A percentile compares a stretch with the other conserved stretches of the same genome.
Conservation (phyloP, 495 filamentous ascomycete species). For the Mytilinidion resinicola region DNA sequence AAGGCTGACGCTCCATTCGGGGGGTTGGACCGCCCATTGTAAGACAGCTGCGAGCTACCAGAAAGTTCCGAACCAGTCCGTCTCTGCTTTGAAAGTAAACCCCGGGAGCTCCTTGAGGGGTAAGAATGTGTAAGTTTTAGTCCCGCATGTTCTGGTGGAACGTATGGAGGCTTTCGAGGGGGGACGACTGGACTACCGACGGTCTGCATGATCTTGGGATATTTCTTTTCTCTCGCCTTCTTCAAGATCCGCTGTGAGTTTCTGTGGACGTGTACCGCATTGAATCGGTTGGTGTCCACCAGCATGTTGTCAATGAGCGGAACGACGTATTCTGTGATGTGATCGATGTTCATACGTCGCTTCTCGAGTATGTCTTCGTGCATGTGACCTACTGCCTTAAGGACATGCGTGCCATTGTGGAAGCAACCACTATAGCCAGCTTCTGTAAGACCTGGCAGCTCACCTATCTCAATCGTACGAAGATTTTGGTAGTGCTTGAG, state of each 20-base stretch:
- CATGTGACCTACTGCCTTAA: constrained; percentile 16
- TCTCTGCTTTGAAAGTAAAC: too few species aligned
- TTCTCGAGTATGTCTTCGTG: not conserved
- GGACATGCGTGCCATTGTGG: constrained; percentile 37
- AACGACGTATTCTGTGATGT: not conserved
- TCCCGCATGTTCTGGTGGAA: too few species aligned
- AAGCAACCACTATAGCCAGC: constrained; percentile 43
- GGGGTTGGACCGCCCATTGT: too few species aligned
- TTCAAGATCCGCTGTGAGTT: not conserved
- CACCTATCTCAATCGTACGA: constrained; percentile 30
- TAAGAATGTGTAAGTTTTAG: too few species aligned
- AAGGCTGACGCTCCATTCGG: too few species aligned
- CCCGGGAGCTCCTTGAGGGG: too few species aligned
- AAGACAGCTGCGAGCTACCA: too few species aligned
- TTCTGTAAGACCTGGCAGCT: constrained; percentile 19
- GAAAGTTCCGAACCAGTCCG: too few species aligned
- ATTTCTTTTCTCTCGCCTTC: not conserved
- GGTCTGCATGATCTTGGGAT: not conserved
- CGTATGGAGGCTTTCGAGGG: not conserved
- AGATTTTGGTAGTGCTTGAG: constrained; percentile 34
- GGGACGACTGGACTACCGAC: not conserved
- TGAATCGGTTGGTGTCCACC: not conserved
- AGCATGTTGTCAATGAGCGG: constrained; percentile 8
- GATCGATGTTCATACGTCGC: not conserved
- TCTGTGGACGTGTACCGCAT: not conserved